Evolutionary conservation across 1,284 basidiomycete species (phyloP).

Genomic region (Phylloporus gajari): DNA sequence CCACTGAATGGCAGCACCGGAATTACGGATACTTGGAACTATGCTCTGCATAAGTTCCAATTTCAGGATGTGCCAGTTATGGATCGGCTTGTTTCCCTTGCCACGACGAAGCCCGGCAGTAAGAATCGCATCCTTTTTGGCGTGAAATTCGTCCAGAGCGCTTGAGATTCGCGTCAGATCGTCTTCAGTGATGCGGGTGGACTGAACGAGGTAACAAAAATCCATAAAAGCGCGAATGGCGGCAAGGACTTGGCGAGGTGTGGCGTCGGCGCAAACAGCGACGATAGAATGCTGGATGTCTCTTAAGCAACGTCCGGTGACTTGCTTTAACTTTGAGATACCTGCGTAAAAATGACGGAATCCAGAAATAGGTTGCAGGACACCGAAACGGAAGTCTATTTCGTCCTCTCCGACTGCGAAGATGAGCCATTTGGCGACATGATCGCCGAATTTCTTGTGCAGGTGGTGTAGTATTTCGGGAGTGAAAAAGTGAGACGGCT

Average conservation of each 20-base stretch:
- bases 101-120: neutral
- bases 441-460: slow-evolving; percentile 16
- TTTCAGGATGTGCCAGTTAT: neutral
- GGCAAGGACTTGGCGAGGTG: neutral
- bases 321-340: slow-evolving; percentile 16
- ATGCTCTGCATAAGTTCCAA: neutral
- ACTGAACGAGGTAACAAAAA: neutral
- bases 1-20: neutral
- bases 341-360: slow-evolving; percentile 13
- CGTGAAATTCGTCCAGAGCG: too few species aligned
- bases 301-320: neutral
- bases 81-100: neutral
- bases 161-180: neutral
- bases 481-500: neutral
- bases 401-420: slow-evolving; percentile 2
- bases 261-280: neutral
- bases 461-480: slow-evolving; percentile 13
- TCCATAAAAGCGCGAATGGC: neutral
- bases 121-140: neutral
- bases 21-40: neutral
- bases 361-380: slow-evolving; percentile 10
- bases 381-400: slow-evolving; percentile 9
- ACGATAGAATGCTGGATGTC: neutral
- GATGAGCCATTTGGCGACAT: slow-evolving; percentile 14
- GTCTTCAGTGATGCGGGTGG: neutral